Evolutionary conservation across 192 early-diverging fungal species (phyloP).

Genomic region (Backusella morwellensis): DNA sequence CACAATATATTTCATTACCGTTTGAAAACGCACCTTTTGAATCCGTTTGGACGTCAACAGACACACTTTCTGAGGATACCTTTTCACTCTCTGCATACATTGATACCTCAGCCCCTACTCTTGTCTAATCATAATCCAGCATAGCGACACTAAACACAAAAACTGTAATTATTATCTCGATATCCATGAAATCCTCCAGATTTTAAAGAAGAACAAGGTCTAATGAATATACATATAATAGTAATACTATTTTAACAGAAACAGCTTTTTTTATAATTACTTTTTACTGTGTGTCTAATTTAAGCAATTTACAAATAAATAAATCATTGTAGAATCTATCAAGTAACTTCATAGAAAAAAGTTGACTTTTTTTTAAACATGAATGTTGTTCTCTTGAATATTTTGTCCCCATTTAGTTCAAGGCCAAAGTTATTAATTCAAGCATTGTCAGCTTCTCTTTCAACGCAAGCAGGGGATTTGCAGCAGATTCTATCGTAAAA

Average conservation of each 20-base stretch:
- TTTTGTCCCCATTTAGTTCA: not conserved
- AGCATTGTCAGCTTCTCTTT: not conserved
- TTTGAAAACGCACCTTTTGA: conserved; percentile 23
- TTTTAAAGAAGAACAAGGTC: too few relatives aligned
- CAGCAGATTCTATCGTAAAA: not conserved
- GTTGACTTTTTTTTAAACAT: too few relatives aligned
- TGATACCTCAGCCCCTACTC: conserved; percentile 1
- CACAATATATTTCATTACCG: conserved; percentile 16
- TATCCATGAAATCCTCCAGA: not conserved
- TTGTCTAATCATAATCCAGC: not conserved
- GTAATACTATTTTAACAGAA: too few relatives aligned
- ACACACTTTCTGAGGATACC: not conserved
- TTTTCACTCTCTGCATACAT: conserved; percentile 5
- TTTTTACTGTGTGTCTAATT: not conserved
- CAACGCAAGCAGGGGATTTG: not conserved
- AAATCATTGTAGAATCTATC: not conserved
- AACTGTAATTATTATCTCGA: not conserved
- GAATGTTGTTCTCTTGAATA: too few relatives aligned
- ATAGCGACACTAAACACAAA: not conserved
- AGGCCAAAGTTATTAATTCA: not conserved
- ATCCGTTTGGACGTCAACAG: not conserved
- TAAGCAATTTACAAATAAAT: not conserved
- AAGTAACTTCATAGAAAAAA: too few relatives aligned
- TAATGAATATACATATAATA: too few relatives aligned
- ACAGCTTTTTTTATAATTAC: too few relatives aligned